Base-by-base conservation (phyloP, 1,284 basidiomycete species). In the Papiliotrema laurentii region DNA sequence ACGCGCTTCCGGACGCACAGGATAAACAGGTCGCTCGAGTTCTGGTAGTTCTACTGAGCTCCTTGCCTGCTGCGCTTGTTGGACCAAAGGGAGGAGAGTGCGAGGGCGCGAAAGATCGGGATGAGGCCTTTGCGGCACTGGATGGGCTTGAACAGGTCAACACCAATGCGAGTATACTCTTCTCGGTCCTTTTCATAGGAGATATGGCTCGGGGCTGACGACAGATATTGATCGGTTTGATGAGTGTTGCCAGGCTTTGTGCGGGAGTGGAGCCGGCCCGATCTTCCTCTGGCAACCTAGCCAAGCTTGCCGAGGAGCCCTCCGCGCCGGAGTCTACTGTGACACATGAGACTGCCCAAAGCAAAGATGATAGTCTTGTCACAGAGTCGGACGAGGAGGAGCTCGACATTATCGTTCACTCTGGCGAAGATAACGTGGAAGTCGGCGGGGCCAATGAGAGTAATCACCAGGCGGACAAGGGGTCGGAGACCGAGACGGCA, bases 131-230 rank as follows among this genome's bases (percentile, higher is more conserved):
- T 52, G 61, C 59, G 2, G 55, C 63, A 5, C 43, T 72, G 14
- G 69, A 72, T 46, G 58, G 53, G 10, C 49, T 70, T 2, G 49
- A 51, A 4, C 51, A 59, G 28, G 61, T 64, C 14, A 49, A 66
- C 30, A 67, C 66, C 4, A 72, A 72, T 55, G 66, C 67, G 40
- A 53, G 58, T n/a, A n/a, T n/a, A n/a, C n/a, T n/a, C n/a, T n/a
- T n/a, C n/a, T 55, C 16, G 21, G 34, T 11, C 10, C 16, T 28
- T 7, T n/a, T 13, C 21, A 36, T 2, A 28, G 28, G 9, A 18
- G 14, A 24, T 28, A 24, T 41, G 28, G n/a, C n/a, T n/a, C 36
- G 6, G 38, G 45, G 3, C 21, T 21, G 43, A 44, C 5, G 2
- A 5, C 37, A 61, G 61, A 51, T 61, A 9, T 44, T 64, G 35